A percentile compares a stretch with the other conserved stretches of the same genome.
Conservation (phyloP, 495 filamentous ascomycete genomes). For the Cudoniella acicularis region DNA sequence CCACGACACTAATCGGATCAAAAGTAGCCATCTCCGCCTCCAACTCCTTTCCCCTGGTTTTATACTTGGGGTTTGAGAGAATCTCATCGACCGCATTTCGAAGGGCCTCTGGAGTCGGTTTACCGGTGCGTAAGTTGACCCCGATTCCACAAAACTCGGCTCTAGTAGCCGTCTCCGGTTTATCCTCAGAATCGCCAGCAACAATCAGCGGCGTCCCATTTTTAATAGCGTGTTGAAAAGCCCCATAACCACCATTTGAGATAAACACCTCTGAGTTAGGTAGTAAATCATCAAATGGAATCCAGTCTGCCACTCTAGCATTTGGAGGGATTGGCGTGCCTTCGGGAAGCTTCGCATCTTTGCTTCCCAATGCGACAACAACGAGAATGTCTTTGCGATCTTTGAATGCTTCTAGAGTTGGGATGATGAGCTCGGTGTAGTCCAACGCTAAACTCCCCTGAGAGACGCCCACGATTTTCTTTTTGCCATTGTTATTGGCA, state of each 20-base stretch:
- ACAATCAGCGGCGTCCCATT: constrained; percentile 33
- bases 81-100: constrained; percentile 28
- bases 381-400: constrained; percentile 28
- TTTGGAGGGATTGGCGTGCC: constrained; percentile 20
- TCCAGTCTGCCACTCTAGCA: constrained; percentile 28
- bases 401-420: constrained; percentile 28
- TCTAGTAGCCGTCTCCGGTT: constrained; percentile 28
- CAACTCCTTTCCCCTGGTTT: constrained; percentile 24
- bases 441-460: constrained; percentile 32
- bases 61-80: constrained; percentile 26
- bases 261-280: constrained; percentile 31
- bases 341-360: constrained; percentile 21
- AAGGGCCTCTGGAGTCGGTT: constrained; percentile 25
- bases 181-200: constrained; percentile 33
- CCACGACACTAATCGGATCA: constrained; percentile 26
- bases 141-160: constrained; percentile 33
- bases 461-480: constrained; percentile 31
- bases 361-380: constrained; percentile 30
- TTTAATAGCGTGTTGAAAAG: constrained; percentile 28
- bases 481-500: constrained; percentile 16
- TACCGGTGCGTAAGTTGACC: constrained; percentile 29
- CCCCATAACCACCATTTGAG: constrained; percentile 34
- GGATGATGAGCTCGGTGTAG: constrained; percentile 27
- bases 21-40: constrained; percentile 23
- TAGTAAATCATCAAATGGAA: constrained; percentile 36